These are phyloP conservation scores for Rhizophora apiculata DNA, from an alignment of 345 rosid species.

Conservation along the genomic window DNA sequence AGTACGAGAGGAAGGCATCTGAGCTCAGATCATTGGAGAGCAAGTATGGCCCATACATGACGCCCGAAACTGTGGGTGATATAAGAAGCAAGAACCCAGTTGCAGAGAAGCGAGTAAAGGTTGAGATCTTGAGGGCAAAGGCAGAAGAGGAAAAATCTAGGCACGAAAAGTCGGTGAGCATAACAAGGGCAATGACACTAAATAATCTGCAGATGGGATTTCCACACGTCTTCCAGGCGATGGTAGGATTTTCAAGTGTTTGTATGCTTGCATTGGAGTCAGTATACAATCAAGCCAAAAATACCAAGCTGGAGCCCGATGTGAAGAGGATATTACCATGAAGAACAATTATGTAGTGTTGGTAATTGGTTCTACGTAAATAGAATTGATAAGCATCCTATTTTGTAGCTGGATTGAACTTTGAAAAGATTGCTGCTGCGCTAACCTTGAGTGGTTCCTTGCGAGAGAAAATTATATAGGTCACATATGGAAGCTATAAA, in stretches of 20 bases:
- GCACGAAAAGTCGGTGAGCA: constrained; percentile 67
- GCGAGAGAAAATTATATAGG: constrained; percentile 1
- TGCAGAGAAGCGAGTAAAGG: constrained; percentile 59
- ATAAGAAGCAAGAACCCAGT: constrained; percentile 51
- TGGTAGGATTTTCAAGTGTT: constrained; percentile 89
- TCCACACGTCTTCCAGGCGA: constrained; percentile 84
- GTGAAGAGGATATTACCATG: constrained; percentile 50
- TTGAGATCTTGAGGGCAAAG: constrained; percentile 53
- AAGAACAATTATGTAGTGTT: background rate
- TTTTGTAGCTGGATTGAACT: constrained; percentile 11
- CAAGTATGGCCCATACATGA: constrained; percentile 65
- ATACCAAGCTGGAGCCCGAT: constrained; percentile 41
- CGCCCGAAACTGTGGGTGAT: constrained; percentile 35
- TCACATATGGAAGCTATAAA: background rate
- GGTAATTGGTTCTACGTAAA: constrained; percentile 8
- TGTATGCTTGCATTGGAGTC: constrained; percentile 86
- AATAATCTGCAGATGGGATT: constrained; percentile 93
- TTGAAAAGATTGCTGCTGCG: background rate
- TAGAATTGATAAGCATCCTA: constrained; percentile 16
- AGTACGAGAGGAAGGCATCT: constrained; percentile 63
- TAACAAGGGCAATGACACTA: constrained; percentile 79
- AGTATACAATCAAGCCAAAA: constrained; percentile 70
- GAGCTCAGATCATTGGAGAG: constrained; percentile 68
- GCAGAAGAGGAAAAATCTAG: constrained; percentile 84
- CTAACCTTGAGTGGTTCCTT: background rate